Base-by-base conservation (phyloP, 1,284 basidiomycete species). In the Agroathelia rolfsii region DNA sequence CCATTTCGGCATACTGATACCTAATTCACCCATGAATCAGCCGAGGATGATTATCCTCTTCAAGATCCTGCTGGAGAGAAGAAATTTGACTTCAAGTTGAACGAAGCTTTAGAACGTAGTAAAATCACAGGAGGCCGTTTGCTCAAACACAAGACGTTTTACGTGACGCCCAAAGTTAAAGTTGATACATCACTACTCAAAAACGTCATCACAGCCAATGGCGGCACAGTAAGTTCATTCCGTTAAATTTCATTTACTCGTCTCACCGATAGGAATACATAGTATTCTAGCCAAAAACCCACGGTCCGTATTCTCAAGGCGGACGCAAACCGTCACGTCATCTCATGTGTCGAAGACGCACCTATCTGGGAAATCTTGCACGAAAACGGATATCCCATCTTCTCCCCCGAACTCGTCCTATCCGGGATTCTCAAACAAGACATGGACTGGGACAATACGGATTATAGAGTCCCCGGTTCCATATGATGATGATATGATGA, bases 91-190 rank as follows among this genome's bases (percentile, higher is more conserved):
- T 72, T 86, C 55, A 71, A 66, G 23, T 64, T 89, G 2, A 44
- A 49, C 0, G 69, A 77, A 4, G 70, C 78, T 0, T 54, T 87
- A 7, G 48, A 50, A 16, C 64, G 74, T 2, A 76, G 82, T 1
- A 69, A 65, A 45, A 52, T 59, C 15, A 50, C 59, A 12, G 70
- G 71, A 8, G 56, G 61, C 27, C 59, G 51, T 24, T 49, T 89
- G 1, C 72, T 90, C 37, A 57, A 63, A 5, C 69, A 69, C 3
- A 69, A 71, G 49, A 70, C 63, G 0, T 85, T 90, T 56, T 87
- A 84, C 44, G 55, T 86, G 34, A 87, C 83, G 0, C 63, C 69
- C 0, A 72, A 66, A 37, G 67, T 78, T 0, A 51, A 61, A 0
- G 57, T 75, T 1, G 70, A 75, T 28, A 49, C 53, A 18, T 73